These are phyloP conservation scores for Neophaeococcomyces aloes DNA, from an alignment of 2,329 filamentous ascomycete species.

Conservation along the genomic window DNA sequence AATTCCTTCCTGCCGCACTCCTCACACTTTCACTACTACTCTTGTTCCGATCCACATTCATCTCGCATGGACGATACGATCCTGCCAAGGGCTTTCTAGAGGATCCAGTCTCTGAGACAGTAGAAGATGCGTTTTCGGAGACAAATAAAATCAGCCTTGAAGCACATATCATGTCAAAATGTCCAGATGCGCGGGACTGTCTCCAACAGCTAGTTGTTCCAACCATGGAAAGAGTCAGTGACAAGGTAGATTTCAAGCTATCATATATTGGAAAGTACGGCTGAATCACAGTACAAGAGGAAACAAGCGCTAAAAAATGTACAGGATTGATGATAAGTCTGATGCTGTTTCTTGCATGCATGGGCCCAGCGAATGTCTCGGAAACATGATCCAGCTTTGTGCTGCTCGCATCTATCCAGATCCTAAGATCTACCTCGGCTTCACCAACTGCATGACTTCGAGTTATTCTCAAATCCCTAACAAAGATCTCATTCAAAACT, in stretches of 20 bases:
- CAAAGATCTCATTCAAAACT: constrained; percentile 68
- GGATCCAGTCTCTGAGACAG: not conserved
- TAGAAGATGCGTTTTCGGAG: constrained; percentile 5
- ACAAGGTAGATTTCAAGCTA: constrained; percentile 82
- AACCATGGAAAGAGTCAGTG: constrained; percentile 67
- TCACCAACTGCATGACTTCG: constrained; percentile 76
- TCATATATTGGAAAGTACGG: constrained; percentile 76
- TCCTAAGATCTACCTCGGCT: constrained; percentile 72
- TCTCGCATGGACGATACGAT: constrained; percentile 15
- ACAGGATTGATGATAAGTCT: constrained; percentile 55
- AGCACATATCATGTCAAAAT: constrained; percentile 95
- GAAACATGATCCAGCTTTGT: constrained; percentile 90
- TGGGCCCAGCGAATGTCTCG: constrained; percentile 80
- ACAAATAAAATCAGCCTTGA: constrained; percentile 59
- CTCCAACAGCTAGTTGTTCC: constrained; percentile 71
- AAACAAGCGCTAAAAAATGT: constrained; percentile 3
- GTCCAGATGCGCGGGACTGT: constrained; percentile 80
- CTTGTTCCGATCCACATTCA: constrained; percentile 14
- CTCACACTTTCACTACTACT: constrained; percentile 12
- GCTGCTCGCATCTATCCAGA: constrained; percentile 55
- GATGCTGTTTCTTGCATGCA: constrained; percentile 83
- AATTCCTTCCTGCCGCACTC: constrained; percentile 15
- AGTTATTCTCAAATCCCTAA: constrained; percentile 70
- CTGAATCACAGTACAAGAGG: constrained; percentile 6
- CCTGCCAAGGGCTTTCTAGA: constrained; percentile 6